Evolutionary conservation across 169 alveolate species (phyloP), one percentile per base, ranked within the genome.

Genomic region (Cryptosporidium sp.): DNA sequence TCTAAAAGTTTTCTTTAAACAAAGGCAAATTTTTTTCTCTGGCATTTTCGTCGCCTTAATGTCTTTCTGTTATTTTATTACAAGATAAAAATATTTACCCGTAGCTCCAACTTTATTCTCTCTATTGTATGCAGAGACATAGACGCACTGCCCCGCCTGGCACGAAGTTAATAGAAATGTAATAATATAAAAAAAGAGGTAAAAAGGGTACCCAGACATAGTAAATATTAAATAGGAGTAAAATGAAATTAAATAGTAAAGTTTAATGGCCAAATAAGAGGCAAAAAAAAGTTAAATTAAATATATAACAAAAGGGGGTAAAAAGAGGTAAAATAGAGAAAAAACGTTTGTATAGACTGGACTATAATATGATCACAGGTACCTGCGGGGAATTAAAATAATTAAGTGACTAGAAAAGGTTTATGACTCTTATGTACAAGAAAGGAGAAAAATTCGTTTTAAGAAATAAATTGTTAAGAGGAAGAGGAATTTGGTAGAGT

Each of bases 281-380:
- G 69, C 45, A 51, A n/a, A 37, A 33, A n/a, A 33, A 29, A 33
- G 26, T 56, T 56, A 23, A 56, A 56, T 56, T 56, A 23, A 53
- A 26, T n/a, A 48, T 2, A 14, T 14, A 3, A 48, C 56, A 26
- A 33, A 65, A 37, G 51, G 72, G 72, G 72, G 72, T 31, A 33
- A 33, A 65, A 65, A 65, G 72, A 65, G 72, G 51, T 65, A 65
- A 65, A 65, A 65, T 65, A 65, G 72, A 65, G 72, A 37, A 65
- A 48, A 65, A 65, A 33, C 51, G 51, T 37, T 65, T 35, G 86
- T 73, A 53, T 70, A 52, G 86, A 73, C 86, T 73, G 10, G 86
- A 73, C 86, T 73, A 73, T 71, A 71, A 71, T 73, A 73, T 73
- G 86, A 73, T 73, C 86, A 73, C 86, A 73, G 70, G 39, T 73